Evolutionary conservation across 148 eudicot genomes (phyloP).

Genomic region (Pharnaceum exiguum): DNA sequence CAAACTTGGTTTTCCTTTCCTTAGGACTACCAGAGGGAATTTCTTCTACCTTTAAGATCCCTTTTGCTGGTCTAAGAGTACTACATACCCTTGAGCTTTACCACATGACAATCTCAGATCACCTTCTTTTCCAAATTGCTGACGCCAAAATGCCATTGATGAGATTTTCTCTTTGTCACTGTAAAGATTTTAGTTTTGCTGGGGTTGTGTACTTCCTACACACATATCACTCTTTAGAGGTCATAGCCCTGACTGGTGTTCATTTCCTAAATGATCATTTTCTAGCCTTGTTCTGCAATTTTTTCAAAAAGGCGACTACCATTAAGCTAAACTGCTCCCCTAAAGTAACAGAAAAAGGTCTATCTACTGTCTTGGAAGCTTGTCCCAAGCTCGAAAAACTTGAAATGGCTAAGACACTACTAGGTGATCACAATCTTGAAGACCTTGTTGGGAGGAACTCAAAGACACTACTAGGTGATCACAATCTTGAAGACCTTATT

Average conservation of each 20-base stretch:
- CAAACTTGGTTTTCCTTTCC: slow-evolving; percentile 3
- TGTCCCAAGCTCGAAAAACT: background rate
- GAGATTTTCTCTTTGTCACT: slow-evolving; percentile 9
- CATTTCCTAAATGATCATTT: slow-evolving; percentile 1
- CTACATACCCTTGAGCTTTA: slow-evolving; percentile 7
- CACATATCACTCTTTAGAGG: slow-evolving; percentile 1
- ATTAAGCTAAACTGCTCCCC: background rate
- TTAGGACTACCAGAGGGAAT: slow-evolving; percentile 1
- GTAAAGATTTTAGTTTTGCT: background rate
- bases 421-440: background rate
- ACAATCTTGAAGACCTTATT: background rate
- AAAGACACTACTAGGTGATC: background rate
- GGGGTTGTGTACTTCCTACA: background rate
- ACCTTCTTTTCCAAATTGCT: slow-evolving; percentile 2
- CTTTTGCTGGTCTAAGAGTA: slow-evolving; percentile 4
- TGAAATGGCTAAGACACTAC: background rate
- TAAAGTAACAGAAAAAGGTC: background rate
- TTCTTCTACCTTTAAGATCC: background rate
- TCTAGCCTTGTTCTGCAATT: background rate
- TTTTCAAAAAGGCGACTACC: background rate
- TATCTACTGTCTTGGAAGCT: background rate
- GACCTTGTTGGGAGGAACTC: background rate
- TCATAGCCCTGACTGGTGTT: slow-evolving; percentile 3
- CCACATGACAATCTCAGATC: slow-evolving; percentile 7
- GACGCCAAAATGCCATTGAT: slow-evolving; percentile 8